These are phyloP conservation scores for Brassica juncea DNA, from an alignment of 345 rosid species.

Conservation along the genomic window DNA sequence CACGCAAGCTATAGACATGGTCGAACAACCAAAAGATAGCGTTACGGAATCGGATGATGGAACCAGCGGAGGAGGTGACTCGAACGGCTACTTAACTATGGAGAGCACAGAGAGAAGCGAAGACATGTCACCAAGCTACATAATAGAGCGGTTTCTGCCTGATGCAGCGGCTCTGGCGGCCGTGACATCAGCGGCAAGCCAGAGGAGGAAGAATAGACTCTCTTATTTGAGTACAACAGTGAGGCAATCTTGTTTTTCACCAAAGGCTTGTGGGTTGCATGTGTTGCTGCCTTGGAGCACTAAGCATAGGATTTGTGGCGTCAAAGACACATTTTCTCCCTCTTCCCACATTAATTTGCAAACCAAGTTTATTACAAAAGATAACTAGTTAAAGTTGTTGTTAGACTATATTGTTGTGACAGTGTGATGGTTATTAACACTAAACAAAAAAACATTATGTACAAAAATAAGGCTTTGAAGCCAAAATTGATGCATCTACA, in stretches of 20 bases:
- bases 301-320: slow-evolving; percentile 68
- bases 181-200: slow-evolving; percentile 52
- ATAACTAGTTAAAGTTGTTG: slow-evolving; percentile 21
- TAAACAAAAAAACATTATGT: slow-evolving; percentile 1
- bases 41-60: slow-evolving; percentile 29
- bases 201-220: slow-evolving; percentile 39
- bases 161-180: slow-evolving; percentile 81
- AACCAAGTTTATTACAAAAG: slow-evolving; percentile 37
- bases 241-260: slow-evolving; percentile 41
- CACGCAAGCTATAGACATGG: slow-evolving; percentile 82
- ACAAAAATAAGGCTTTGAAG: slow-evolving; percentile 19
- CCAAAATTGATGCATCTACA: slow-evolving; percentile 26
- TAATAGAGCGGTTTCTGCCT: slow-evolving; percentile 74
- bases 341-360: slow-evolving; percentile 30
- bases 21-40: slow-evolving; percentile 50
- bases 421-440: slow-evolving; percentile 12
- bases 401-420: slow-evolving; percentile 7
- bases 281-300: slow-evolving; percentile 66
- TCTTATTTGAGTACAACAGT: slow-evolving; percentile 37
- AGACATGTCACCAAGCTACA: slow-evolving; percentile 56
- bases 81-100: slow-evolving; percentile 43
- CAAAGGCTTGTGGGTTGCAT: slow-evolving; percentile 71
- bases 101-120: slow-evolving; percentile 42
- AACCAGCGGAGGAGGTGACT: slow-evolving; percentile 25
- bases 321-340: slow-evolving; percentile 52